Base-by-base conservation (phyloP, 805 yeast species). In the Yarrowia sp. region DNA sequence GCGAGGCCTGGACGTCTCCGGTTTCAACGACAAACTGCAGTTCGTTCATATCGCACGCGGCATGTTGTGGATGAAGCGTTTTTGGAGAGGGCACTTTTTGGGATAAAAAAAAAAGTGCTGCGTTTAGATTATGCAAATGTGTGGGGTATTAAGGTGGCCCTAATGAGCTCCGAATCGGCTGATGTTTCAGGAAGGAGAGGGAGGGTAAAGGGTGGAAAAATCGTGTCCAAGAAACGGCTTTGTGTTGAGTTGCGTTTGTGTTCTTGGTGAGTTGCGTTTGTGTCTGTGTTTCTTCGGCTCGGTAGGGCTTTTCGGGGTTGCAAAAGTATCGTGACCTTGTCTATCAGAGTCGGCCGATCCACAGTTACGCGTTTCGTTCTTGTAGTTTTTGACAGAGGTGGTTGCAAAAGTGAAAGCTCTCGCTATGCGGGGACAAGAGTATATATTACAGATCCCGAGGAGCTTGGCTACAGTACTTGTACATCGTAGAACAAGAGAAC, bases 11-110 rank as follows among this genome's bases (percentile, higher is more conserved):
- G 61, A 41, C 47, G 38, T 39, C 47, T 9, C 61, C 61, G 47
- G 61, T 55, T 55, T 55, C 61, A 39, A 55, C 61, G 13, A 55
- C 61, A 55, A 55, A 55, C 61, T 55, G 47, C 38, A 55, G 61
- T 55, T 55, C 61, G 42, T 41, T 55, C 61, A 55, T 55, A 55
- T 39, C 61, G 61, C 43, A 28, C 8, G 28, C 47, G 42, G 61
- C 61, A 55, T 55, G 39, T 28, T 55, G 47, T 15, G 61, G 11
- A 10, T 38, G 42, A 33, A 18, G 28, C 28, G 28, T 22, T 22
- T n/a, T 22, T 22, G 28, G 28, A 22, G 28, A 5, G 5, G 28
- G 28, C 28, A 22, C 28, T 22, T 22, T 22, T 22, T 3, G 28
- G n/a, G 15, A 28, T 8, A 38, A 17, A 8, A 28, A 13, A 38